Percentiles rank a stretch among this genome's conserved stretches.
Evolutionary conservation across 176 grass and related monocot species (phyloP).

Genomic region (Thalia dealbata): DNA sequence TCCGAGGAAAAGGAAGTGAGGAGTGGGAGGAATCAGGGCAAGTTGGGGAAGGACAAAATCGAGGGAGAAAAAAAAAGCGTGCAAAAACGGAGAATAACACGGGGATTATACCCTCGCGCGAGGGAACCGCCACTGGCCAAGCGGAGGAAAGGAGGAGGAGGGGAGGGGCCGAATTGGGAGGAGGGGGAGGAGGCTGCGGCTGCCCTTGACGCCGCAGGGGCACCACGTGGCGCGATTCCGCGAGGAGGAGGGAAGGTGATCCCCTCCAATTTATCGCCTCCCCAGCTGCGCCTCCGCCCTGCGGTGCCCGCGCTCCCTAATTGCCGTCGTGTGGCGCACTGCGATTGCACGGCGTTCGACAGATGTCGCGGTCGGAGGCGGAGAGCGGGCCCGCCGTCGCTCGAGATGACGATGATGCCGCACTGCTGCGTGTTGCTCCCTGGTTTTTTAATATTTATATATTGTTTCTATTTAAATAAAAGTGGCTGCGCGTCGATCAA

Average conservation of each 20-base stretch:
- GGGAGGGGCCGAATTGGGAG: too few relatives aligned
- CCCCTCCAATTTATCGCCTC: background rate
- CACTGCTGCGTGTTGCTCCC: background rate
- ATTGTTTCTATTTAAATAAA: background rate
- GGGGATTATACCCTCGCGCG: conserved; percentile 3
- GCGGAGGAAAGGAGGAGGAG: background rate
- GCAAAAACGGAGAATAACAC: background rate
- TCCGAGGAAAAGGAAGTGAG: background rate
- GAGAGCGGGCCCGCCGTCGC: background rate
- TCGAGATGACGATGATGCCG: background rate
- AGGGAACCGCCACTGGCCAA: conserved; percentile 4
- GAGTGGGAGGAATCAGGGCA: background rate
- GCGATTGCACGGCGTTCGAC: background rate
- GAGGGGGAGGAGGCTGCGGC: background rate
- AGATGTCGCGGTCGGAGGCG: background rate
- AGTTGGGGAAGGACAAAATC: background rate
- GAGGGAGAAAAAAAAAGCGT: background rate
- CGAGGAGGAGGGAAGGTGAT: background rate
- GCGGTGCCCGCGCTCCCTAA: background rate
- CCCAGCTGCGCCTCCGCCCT: background rate
- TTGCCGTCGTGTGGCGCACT: background rate
- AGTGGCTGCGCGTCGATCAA: too few relatives aligned
- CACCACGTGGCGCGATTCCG: conserved; percentile 12
- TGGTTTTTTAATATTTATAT: background rate
- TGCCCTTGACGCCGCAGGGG: conserved; percentile 14